Percentiles rank a stretch among this genome's conserved stretches.
These are phyloP conservation scores for Aaosphaeria arxii DNA, from an alignment of 2,329 filamentous ascomycete species.

Conservation along the genomic window DNA sequence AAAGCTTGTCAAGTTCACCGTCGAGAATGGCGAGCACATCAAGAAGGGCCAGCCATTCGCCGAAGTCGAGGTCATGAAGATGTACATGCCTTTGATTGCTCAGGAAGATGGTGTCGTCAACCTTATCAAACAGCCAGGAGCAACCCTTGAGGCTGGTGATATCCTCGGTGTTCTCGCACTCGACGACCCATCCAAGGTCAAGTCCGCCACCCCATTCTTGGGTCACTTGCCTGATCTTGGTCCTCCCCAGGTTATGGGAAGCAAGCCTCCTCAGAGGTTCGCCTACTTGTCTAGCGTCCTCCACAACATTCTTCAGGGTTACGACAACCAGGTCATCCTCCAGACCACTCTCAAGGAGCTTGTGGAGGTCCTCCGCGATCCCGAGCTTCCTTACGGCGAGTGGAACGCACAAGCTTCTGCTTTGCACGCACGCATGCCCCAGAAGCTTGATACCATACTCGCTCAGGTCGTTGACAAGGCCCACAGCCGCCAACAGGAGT, in stretches of 20 bases:
- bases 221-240: conserved; percentile 87
- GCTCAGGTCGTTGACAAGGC: conserved; percentile 83
- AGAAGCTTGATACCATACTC: conserved; percentile 81
- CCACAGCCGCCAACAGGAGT: conserved; percentile 74
- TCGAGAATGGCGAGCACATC: conserved; percentile 93
- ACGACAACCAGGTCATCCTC: conserved; percentile 98
- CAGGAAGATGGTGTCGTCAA: conserved; percentile 95
- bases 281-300: conserved; percentile 73
- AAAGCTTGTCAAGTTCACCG: conserved; percentile 96
- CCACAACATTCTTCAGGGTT: conserved; percentile 84
- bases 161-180: conserved; percentile 96
- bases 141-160: conserved; percentile 95
- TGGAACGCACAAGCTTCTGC: conserved; percentile 96
- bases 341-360: conserved; percentile 78
- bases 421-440: conserved; percentile 94
- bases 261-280: conserved; percentile 88
- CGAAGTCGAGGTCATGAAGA: conserved; percentile 99
- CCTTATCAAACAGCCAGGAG: conserved; percentile 97
- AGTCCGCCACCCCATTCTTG: conserved; percentile 91
- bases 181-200: conserved; percentile 92
- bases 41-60: conserved; percentile 89
- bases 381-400: conserved; percentile 91
- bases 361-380: conserved; percentile 83
- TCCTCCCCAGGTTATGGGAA: conserved; percentile 80
- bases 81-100: conserved; percentile 98